Percentiles rank a stretch among this genome's conserved stretches.
Conservation (phyloP, 805 yeast species). For the Monosporozyma siamensis region DNA sequence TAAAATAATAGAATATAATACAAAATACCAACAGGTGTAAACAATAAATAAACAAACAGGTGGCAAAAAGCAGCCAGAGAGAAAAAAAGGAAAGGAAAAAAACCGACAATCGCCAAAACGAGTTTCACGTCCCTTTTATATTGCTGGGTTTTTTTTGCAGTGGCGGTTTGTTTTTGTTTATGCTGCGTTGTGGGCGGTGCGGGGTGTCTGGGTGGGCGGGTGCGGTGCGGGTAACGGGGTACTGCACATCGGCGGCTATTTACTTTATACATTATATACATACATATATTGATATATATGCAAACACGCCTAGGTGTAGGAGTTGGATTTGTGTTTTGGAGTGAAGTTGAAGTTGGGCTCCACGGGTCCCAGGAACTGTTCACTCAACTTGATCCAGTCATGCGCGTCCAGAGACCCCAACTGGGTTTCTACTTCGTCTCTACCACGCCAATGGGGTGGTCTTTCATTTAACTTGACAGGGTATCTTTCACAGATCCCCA, state of each 20-base stretch:
- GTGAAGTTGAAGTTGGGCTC: conserved; percentile 64
- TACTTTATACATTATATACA: neutral
- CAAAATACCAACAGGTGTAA: too few relatives aligned
- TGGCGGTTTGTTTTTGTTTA: too few relatives aligned
- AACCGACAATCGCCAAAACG: neutral
- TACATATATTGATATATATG: conserved; percentile 22
- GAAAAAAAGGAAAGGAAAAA: too few relatives aligned
- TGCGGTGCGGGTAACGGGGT: neutral
- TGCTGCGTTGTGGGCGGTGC: neutral
- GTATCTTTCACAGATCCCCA: conserved; percentile 79
- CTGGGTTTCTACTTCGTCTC: conserved; percentile 86
- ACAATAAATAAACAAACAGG: too few relatives aligned
- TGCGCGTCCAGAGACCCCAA: conserved; percentile 75
- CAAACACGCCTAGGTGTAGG: conserved; percentile 30
- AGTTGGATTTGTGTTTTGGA: conserved; percentile 93
- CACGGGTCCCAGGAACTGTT: conserved; percentile 87
- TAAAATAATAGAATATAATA: too few relatives aligned
- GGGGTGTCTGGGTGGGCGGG: neutral
- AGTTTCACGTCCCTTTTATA: neutral
- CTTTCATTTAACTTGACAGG: conserved; percentile 90
- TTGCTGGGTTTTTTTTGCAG: neutral
- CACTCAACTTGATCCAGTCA: conserved; percentile 95
- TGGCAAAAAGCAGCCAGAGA: neutral
- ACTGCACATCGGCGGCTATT: neutral
- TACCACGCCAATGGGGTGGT: conserved; percentile 88